Conservation (phyloP, 208 protist genomes). For the Novymonas esmeraldas region DNA sequence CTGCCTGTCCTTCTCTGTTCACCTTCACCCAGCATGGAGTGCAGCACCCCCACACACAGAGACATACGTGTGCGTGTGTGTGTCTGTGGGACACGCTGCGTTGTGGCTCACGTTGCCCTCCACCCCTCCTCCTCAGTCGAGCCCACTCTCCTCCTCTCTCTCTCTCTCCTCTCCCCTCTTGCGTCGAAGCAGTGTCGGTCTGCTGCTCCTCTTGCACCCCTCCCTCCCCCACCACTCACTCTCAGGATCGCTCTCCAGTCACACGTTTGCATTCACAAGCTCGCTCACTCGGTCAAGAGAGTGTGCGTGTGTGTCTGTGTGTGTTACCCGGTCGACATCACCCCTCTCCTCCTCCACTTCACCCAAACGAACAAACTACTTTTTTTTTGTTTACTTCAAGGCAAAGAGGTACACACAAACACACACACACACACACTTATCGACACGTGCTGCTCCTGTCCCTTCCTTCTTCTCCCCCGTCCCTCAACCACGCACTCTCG, state of each 20-base stretch:
- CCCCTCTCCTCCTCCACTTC: background rate
- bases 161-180: background rate
- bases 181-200: too few relatives aligned
- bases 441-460: background rate
- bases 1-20: too few relatives aligned
- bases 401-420: slow-evolving; percentile 7
- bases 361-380: background rate
- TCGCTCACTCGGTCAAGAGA: background rate
- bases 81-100: too few relatives aligned
- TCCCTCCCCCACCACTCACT: too few relatives aligned
- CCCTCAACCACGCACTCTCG: background rate
- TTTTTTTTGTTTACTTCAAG: background rate
- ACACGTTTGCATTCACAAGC: too few relatives aligned
- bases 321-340: background rate
- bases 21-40: too few relatives aligned
- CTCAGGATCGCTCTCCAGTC: too few relatives aligned
- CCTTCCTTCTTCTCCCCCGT: background rate
- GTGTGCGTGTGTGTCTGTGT: background rate
- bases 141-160: background rate
- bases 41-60: too few relatives aligned
- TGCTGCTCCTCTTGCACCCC: too few relatives aligned
- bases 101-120: background rate
- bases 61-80: too few relatives aligned
- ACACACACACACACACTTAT: slow-evolving; percentile 3
- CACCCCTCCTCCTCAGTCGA: background rate